phyloP scores from a whole-genome alignment of 345 rosid species.

The Dipteronia dyeriana region DNA sequence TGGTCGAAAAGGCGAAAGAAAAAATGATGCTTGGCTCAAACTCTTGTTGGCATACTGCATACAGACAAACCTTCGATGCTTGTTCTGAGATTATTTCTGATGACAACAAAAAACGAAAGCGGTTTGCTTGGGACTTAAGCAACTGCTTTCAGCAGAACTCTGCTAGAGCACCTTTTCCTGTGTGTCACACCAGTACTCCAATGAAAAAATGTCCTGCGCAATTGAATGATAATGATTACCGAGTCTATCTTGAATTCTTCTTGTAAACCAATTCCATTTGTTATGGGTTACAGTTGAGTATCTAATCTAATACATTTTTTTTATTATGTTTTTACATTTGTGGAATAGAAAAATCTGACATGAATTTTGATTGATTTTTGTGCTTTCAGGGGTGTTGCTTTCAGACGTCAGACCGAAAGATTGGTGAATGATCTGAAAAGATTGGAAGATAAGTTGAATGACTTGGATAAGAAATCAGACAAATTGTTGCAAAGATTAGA shows the following conservation, averaged over 20 bases:
- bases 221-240: conserved; percentile 54
- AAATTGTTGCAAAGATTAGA: conserved; percentile 48
- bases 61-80: conserved; percentile 56
- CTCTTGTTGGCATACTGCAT: conserved; percentile 77
- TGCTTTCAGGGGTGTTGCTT: conserved; percentile 57
- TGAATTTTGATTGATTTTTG: not conserved
- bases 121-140: conserved; percentile 83
- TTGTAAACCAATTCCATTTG: conserved; percentile 84
- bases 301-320: not conserved
- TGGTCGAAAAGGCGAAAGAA: conserved; percentile 51
- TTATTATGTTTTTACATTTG: not conserved
- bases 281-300: conserved; percentile 71
- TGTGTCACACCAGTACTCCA: conserved; percentile 41
- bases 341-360: not conserved
- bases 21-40: conserved; percentile 44
- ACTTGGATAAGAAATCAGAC: conserved; percentile 49
- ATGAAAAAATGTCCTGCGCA: conserved; percentile 60
- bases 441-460: conserved; percentile 55
- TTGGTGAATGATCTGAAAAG: conserved; percentile 68
- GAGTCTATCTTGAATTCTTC: conserved; percentile 62
- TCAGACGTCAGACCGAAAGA: conserved; percentile 74
- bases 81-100: conserved; percentile 60
- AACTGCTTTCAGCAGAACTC: conserved; percentile 81
- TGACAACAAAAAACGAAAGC: conserved; percentile 55
- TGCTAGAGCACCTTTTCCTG: conserved; percentile 54